Percentiles rank a stretch among this genome's conserved stretches.
Evolutionary conservation across 352 stramenopile species (phyloP).

Genomic region (Phytophthora pistaciae): DNA sequence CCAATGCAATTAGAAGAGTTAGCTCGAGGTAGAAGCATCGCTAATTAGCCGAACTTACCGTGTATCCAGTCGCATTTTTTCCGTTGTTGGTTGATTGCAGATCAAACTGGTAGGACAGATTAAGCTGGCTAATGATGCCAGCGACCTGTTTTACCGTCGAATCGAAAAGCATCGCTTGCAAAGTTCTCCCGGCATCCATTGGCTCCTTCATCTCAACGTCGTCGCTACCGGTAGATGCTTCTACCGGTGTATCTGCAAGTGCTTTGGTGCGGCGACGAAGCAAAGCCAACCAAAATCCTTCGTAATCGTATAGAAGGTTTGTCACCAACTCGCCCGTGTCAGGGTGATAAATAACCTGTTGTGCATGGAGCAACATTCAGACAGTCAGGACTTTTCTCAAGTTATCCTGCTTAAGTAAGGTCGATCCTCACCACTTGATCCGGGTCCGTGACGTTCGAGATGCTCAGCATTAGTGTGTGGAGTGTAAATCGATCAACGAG

Average conservation of each 20-base stretch:
- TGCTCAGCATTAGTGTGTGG: slow-evolving; percentile 68
- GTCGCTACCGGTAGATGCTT: slow-evolving; percentile 1
- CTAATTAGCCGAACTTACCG: slow-evolving; percentile 43
- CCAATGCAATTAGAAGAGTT: slow-evolving; percentile 7
- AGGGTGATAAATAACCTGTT: slow-evolving; percentile 70
- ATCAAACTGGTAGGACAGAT: slow-evolving; percentile 80
- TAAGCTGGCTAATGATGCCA: slow-evolving; percentile 56
- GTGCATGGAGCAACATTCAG: background rate
- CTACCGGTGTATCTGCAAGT: slow-evolving; percentile 1
- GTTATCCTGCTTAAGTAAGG: background rate
- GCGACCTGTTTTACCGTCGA: slow-evolving; percentile 58
- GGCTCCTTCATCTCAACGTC: slow-evolving; percentile 39
- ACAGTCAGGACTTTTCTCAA: slow-evolving; percentile 5
- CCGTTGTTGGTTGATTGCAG: slow-evolving; percentile 47
- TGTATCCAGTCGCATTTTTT: slow-evolving; percentile 58
- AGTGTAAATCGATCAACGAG: slow-evolving; percentile 64
- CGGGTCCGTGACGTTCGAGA: slow-evolving; percentile 70
- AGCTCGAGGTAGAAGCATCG: background rate
- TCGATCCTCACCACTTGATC: slow-evolving; percentile 40
- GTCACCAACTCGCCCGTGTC: slow-evolving; percentile 78
- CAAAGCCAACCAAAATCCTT: slow-evolving; percentile 75
- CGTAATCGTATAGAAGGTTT: slow-evolving; percentile 82
- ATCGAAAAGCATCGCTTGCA: slow-evolving; percentile 58
- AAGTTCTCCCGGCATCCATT: slow-evolving; percentile 8
- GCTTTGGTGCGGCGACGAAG: slow-evolving; percentile 32